Percentiles rank a stretch among this genome's conserved stretches.
These are phyloP conservation scores for Aspergillus carbonarius DNA, from an alignment of 2,329 filamentous ascomycete genomes.

Conservation along the genomic window DNA sequence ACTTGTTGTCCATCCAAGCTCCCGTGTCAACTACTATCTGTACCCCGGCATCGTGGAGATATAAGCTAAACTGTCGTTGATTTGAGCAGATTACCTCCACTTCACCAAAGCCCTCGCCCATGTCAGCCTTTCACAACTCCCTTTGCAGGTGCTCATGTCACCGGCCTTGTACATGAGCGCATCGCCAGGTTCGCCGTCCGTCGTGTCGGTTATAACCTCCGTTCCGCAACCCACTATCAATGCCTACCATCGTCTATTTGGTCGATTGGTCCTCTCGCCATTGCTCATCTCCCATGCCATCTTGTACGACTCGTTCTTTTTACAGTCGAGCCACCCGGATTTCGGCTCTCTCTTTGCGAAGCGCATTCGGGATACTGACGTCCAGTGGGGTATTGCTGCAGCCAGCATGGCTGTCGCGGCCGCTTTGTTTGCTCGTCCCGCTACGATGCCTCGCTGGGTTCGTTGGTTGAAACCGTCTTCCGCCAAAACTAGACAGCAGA, in stretches of 20 bases:
- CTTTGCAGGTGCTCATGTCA: slow-evolving; percentile 58
- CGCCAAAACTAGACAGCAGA: slow-evolving; percentile 35
- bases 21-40: neutral
- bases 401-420: slow-evolving; percentile 48
- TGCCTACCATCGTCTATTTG: slow-evolving; percentile 57
- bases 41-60: neutral
- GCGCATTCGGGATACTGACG: slow-evolving; percentile 57
- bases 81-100: slow-evolving; percentile 59
- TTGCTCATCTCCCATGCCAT: slow-evolving; percentile 54
- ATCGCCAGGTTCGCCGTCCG: slow-evolving; percentile 48
- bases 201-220: slow-evolving; percentile 53
- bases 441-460: slow-evolving; percentile 26
- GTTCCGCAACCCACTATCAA: slow-evolving; percentile 58
- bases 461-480: slow-evolving; percentile 16
- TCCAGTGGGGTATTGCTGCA: slow-evolving; percentile 55
- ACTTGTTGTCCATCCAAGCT: neutral
- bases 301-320: slow-evolving; percentile 60
- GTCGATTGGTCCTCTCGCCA: slow-evolving; percentile 52
- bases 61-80: neutral
- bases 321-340: slow-evolving; percentile 43
- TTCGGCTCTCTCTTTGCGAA: slow-evolving; percentile 48
- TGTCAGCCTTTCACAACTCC: slow-evolving; percentile 59
- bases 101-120: slow-evolving; percentile 63
- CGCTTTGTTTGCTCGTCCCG: slow-evolving; percentile 49
- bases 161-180: slow-evolving; percentile 40